These are phyloP conservation scores for Kwoniella bestiolae DNA, from an alignment of 768 basidiomycete species.

Conservation along the genomic window DNA sequence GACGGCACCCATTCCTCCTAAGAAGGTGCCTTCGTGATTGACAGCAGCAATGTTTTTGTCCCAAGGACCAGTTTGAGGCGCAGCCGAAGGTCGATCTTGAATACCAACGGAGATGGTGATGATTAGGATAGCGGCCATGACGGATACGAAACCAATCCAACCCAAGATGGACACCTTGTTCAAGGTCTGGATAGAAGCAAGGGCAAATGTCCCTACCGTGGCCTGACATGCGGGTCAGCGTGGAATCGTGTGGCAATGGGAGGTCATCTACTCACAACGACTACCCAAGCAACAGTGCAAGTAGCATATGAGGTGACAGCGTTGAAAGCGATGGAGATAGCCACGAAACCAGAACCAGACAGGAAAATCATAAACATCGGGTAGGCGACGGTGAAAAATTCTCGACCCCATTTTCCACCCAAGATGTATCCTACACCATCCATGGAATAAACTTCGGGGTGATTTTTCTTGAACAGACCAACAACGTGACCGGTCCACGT, in stretches of 20 bases:
- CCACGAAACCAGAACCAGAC: slow-evolving; percentile 37
- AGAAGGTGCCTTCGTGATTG: slow-evolving; percentile 36
- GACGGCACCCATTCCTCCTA: slow-evolving; percentile 38
- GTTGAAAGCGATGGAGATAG: slow-evolving; percentile 47
- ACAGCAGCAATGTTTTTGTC: slow-evolving; percentile 30
- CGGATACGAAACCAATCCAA: slow-evolving; percentile 24
- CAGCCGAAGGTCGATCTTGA: slow-evolving; percentile 36
- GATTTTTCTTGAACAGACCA: slow-evolving; percentile 43
- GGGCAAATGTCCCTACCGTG: slow-evolving; percentile 27
- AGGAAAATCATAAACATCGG: slow-evolving; percentile 45
- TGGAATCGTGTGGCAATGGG: too few species aligned
- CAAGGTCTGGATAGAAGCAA: slow-evolving; percentile 37
- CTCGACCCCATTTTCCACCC: slow-evolving; percentile 34
- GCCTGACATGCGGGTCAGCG: slow-evolving; percentile 10
- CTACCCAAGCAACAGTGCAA: slow-evolving; percentile 45
- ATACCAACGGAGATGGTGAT: slow-evolving; percentile 33
- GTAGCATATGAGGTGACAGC: slow-evolving; percentile 42
- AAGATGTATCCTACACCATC: slow-evolving; percentile 42
- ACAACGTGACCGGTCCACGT: slow-evolving; percentile 36
- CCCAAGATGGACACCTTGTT: slow-evolving; percentile 28
- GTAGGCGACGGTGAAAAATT: slow-evolving; percentile 40
- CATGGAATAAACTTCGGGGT: slow-evolving; percentile 43
- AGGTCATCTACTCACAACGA: slow-evolving; percentile 28
- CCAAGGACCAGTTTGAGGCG: slow-evolving; percentile 37
- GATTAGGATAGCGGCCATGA: slow-evolving; percentile 19